These are phyloP conservation scores for Ogataea glucozyma DNA, from an alignment of 805 yeast species.

Conservation along the genomic window DNA sequence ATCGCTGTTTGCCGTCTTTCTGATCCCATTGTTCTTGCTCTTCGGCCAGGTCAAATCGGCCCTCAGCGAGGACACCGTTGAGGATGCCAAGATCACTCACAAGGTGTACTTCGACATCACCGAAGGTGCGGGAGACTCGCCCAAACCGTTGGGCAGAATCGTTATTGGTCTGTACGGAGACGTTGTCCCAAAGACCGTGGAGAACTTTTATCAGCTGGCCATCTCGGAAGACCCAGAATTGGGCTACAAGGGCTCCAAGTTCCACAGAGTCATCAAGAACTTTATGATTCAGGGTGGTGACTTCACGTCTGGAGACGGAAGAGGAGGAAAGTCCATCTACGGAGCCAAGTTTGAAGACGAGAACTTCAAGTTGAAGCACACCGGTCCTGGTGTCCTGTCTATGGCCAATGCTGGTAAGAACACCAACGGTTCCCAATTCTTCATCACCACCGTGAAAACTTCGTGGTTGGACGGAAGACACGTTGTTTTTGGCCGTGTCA, in stretches of 20 bases:
- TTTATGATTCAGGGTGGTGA: slow-evolving; percentile 86
- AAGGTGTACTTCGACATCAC: slow-evolving; percentile 83
- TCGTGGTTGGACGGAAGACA: slow-evolving; percentile 93
- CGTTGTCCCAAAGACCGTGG: slow-evolving; percentile 84
- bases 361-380: slow-evolving; percentile 66
- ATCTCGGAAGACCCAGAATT: slow-evolving; percentile 71
- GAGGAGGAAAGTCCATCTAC: slow-evolving; percentile 75
- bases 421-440: slow-evolving; percentile 93
- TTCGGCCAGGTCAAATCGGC: slow-evolving; percentile 22
- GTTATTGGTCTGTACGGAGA: slow-evolving; percentile 86
- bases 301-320: slow-evolving; percentile 67
- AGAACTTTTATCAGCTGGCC: slow-evolving; percentile 81
- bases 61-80: slow-evolving; percentile 22
- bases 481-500: slow-evolving; percentile 94
- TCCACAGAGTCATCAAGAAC: slow-evolving; percentile 71
- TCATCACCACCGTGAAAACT: slow-evolving; percentile 88
- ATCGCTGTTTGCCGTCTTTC: slow-evolving; percentile 20
- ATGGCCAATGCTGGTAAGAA: slow-evolving; percentile 81
- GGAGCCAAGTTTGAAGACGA: slow-evolving; percentile 70
- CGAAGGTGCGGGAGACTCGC: slow-evolving; percentile 76
- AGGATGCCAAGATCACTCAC: slow-evolving; percentile 63
- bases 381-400: slow-evolving; percentile 65
- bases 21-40: slow-evolving; percentile 21
- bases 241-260: slow-evolving; percentile 61
- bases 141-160: slow-evolving; percentile 70